Evolutionary conservation across 768 basidiomycete genomes (phyloP), one percentile per base, ranked within the genome.

Genomic region (Boletellus sp.): DNA sequence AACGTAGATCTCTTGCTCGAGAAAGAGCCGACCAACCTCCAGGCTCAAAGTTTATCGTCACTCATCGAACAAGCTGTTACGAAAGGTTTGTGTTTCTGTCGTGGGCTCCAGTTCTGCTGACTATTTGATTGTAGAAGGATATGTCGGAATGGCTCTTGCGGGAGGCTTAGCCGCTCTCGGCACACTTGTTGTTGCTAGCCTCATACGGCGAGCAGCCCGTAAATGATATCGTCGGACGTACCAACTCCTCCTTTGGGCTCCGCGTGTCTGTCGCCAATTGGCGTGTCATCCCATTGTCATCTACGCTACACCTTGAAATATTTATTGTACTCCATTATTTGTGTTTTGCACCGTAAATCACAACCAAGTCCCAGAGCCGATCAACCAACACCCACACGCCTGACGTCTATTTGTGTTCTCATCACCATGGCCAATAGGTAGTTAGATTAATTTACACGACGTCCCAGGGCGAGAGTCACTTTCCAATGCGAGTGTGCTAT

Each of bases 141-240:
- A 97, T 67, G 90, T 97, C 43, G 96, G 96, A 41, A 93, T 99
- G 87, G 96, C 94, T 13, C 76, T 99, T 37, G 91, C 85, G 17
- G 94, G 94, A 44, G 92, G 94, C 47, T 86, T 80, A 36, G 93
- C 90, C 13, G 94, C 95, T 13, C 61, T 95, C 19, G 89, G 91
- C 45, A 83, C 87, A 26, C 68, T 92, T 42, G 66, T 87, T 50
- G 50, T 91, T 48, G 86, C 89, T 65, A 73, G 81, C 72, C 73
- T 91, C 63, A 77, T 93, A 81, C 87, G 90, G 83, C 89, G 88
- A 81, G 85, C 89, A 68, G 60, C 67, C 55, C 78, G 78, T 69
- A 79, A 60, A 68, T 72, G 48, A 70, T 45, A 43, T 48, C 9
- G 39, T 35, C 34, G 32, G 51, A 39, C 28, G 22, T 42, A 37